Percentiles rank a stretch among this genome's conserved stretches.
phyloP scores from a whole-genome alignment of 257 asterid genomes.

The Petunia secreta region DNA sequence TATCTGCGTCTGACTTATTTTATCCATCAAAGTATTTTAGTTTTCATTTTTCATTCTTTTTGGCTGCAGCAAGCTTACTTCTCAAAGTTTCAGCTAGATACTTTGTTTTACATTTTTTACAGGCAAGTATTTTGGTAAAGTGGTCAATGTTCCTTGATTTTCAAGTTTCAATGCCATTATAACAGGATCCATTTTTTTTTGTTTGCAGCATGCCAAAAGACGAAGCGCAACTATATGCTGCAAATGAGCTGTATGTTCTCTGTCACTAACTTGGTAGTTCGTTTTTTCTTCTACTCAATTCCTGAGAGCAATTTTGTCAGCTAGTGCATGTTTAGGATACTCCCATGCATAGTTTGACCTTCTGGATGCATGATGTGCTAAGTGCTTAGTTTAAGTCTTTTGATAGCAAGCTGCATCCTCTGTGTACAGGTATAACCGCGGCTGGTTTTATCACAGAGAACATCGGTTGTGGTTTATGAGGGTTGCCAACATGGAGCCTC shows the following conservation, averaged over 20 bases:
- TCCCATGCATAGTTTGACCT: not conserved
- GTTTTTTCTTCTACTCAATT: slow-evolving; percentile 5
- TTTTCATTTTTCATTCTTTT: not conserved
- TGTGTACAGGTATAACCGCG: slow-evolving; percentile 60
- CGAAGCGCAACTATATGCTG: slow-evolving; percentile 85
- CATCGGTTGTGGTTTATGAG: slow-evolving; percentile 67
- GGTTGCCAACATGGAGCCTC: slow-evolving; percentile 70
- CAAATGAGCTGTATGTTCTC: slow-evolving; percentile 77
- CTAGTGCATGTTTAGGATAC: slow-evolving; percentile 19
- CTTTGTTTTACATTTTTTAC: slow-evolving; percentile 76
- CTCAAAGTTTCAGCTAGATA: slow-evolving; percentile 63
- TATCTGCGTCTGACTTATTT: slow-evolving; percentile 2
- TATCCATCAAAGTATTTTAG: not conserved
- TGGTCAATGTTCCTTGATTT: slow-evolving; percentile 11
- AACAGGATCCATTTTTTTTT: slow-evolving; percentile 32
- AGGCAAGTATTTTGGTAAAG: slow-evolving; percentile 47
- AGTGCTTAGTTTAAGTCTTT: not conserved
- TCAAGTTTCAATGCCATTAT: slow-evolving; percentile 4
- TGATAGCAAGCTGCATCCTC: slow-evolving; percentile 13
- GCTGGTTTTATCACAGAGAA: slow-evolving; percentile 87
- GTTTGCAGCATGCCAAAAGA: slow-evolving; percentile 88
- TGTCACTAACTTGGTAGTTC: slow-evolving; percentile 18
- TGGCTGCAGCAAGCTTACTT: slow-evolving; percentile 66
- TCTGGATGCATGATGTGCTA: not conserved
- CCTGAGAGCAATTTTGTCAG: slow-evolving; percentile 17